phyloP scores from a whole-genome alignment of 176 grass and related monocot genomes.

The Hsuehochloa calcarea region DNA sequence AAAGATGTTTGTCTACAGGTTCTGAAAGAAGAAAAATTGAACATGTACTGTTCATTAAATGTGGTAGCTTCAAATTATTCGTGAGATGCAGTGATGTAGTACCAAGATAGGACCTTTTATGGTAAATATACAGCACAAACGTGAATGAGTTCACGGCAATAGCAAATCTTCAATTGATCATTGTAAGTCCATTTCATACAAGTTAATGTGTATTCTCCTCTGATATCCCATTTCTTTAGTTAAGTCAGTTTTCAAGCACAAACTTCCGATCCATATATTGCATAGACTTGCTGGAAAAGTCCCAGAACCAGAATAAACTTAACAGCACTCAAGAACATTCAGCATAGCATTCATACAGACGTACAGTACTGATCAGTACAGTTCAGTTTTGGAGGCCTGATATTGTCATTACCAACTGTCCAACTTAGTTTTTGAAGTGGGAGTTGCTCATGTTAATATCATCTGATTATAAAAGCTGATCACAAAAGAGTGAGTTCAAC shows the following conservation, averaged over 20 bases:
- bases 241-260: not conserved
- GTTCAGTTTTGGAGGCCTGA: not conserved
- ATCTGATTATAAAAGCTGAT: not conserved
- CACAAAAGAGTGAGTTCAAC: not conserved
- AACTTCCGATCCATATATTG: not conserved
- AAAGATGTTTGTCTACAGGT: not conserved
- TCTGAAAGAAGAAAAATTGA: not conserved
- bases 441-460: conserved; percentile 5
- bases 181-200: conserved; percentile 1
- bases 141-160: not conserved
- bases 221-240: not conserved
- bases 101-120: not conserved
- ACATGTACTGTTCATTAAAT: not conserved
- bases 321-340: not conserved
- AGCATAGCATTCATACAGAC: not conserved
- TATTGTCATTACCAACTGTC: not conserved
- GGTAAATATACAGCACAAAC: not conserved
- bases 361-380: not conserved
- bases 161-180: not conserved
- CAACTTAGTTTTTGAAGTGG: not conserved
- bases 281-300: not conserved
- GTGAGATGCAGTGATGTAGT: not conserved
- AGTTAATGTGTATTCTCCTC: not conserved
- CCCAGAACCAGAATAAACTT: not conserved
- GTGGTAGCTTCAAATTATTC: not conserved